A percentile compares a stretch with the other conserved stretches of the same genome.
These are phyloP conservation scores for Camellia granthamiana DNA, from an alignment of 148 eudicot species.

Conservation along the genomic window DNA sequence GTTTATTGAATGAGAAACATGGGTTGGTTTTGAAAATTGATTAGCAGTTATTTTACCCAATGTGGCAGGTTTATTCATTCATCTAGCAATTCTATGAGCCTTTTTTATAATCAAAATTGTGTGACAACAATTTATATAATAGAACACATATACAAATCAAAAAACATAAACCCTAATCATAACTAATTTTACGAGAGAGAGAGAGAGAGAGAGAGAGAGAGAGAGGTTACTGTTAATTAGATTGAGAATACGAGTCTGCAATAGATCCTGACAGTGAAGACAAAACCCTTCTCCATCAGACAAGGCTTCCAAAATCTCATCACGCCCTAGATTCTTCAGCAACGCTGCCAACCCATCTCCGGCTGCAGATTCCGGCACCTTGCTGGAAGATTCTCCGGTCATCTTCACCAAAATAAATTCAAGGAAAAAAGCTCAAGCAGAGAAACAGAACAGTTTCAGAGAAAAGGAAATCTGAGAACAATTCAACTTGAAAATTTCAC, in stretches of 20 bases:
- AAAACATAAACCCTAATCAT: too few relatives aligned
- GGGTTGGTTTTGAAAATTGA: too few relatives aligned
- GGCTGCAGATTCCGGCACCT: background rate
- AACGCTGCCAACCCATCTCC: constrained; percentile 8
- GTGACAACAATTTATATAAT: too few relatives aligned
- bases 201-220: background rate
- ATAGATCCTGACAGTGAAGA: constrained; percentile 11
- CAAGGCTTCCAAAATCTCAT: constrained; percentile 25
- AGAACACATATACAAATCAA: too few relatives aligned
- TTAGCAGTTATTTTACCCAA: too few relatives aligned
- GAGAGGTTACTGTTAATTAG: background rate
- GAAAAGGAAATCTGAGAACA: too few relatives aligned
- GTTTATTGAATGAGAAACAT: too few relatives aligned
- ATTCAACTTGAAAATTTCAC: background rate
- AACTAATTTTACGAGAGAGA: too few relatives aligned
- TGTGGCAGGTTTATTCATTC: too few relatives aligned
- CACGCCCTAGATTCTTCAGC: constrained; percentile 12
- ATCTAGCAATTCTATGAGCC: too few relatives aligned
- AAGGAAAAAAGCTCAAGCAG: background rate
- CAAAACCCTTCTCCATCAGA: constrained; percentile 17
- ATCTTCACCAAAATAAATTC: background rate
- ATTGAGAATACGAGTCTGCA: constrained; percentile 16
- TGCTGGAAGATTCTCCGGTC: background rate
- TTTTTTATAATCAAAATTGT: too few relatives aligned
- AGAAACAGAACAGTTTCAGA: background rate